Evolutionary conservation across 257 asterid species (phyloP).

Genomic region (Solanum paucissectum): DNA sequence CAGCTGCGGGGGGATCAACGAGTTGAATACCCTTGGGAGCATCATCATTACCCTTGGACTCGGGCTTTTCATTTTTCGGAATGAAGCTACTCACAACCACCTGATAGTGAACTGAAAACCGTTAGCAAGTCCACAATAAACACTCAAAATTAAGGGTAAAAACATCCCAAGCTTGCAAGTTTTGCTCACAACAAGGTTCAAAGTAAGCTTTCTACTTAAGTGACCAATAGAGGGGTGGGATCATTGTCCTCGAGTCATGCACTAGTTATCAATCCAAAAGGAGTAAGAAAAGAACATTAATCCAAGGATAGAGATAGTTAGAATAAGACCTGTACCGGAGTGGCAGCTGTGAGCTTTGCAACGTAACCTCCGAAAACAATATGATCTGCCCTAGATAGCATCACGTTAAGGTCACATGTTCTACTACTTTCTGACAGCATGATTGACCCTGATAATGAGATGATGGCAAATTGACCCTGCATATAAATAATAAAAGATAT

Average conservation of each 20-base stretch:
- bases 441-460: neutral
- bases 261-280: too few relatives aligned
- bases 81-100: neutral
- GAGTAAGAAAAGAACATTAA: too few relatives aligned
- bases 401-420: neutral
- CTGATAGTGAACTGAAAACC: too few relatives aligned
- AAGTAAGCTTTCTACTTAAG: neutral
- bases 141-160: neutral
- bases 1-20: neutral
- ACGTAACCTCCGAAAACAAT: neutral
- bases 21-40: neutral
- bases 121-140: neutral
- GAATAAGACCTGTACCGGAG: too few relatives aligned
- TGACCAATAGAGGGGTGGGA: neutral
- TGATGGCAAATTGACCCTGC: neutral
- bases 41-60: neutral
- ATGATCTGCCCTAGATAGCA: neutral
- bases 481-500: neutral
- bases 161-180: neutral
- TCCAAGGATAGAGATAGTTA: neutral
- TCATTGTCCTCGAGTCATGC: neutral
- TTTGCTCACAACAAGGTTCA: too few relatives aligned
- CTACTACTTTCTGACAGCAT: neutral
- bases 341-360: neutral
- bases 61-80: too few relatives aligned